phyloP scores from a whole-genome alignment of 805 yeast genomes.

The Kodamaea kaohsiungensis region DNA sequence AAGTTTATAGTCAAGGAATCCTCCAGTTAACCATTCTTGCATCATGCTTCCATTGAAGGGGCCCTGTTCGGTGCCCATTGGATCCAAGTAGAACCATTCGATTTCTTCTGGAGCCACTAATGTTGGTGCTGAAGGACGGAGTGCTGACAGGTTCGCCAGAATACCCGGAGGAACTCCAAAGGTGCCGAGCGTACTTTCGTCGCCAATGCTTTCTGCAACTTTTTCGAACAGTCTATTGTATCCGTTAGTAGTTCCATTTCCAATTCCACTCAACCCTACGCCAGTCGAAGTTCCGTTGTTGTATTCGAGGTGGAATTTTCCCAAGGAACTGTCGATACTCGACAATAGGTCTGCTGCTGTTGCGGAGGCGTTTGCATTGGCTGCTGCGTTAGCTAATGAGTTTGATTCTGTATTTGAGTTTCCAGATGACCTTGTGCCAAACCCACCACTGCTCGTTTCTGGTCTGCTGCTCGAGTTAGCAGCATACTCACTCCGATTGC shows the following conservation, averaged over 20 bases:
- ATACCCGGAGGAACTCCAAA: conserved; percentile 20
- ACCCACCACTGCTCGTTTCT: not conserved
- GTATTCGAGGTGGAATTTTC: conserved; percentile 4
- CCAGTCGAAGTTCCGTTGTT: not conserved
- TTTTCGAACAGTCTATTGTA: not conserved
- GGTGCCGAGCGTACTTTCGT: not conserved
- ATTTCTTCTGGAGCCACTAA: conserved; percentile 22
- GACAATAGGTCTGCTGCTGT: conserved; percentile 3
- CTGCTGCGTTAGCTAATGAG: not conserved
- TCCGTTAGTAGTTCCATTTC: not conserved
- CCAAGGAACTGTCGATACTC: conserved; percentile 8
- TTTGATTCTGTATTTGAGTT: not conserved
- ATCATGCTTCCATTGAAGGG: conserved; percentile 73
- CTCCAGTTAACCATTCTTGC: conserved; percentile 74
- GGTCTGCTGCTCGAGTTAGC: no score
- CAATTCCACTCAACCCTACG: not conserved
- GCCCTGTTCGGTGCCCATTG: conserved; percentile 71
- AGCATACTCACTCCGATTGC: not conserved
- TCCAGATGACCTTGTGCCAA: not conserved
- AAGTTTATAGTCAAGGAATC: conserved; percentile 58
- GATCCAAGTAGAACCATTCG: conserved; percentile 75
- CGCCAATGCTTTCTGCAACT: not conserved
- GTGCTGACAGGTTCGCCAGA: not conserved
- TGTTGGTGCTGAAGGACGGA: not conserved
- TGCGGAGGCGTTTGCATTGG: not conserved